phyloP scores from a whole-genome alignment of 306 rosid genomes.

The Inga oerstediana region DNA sequence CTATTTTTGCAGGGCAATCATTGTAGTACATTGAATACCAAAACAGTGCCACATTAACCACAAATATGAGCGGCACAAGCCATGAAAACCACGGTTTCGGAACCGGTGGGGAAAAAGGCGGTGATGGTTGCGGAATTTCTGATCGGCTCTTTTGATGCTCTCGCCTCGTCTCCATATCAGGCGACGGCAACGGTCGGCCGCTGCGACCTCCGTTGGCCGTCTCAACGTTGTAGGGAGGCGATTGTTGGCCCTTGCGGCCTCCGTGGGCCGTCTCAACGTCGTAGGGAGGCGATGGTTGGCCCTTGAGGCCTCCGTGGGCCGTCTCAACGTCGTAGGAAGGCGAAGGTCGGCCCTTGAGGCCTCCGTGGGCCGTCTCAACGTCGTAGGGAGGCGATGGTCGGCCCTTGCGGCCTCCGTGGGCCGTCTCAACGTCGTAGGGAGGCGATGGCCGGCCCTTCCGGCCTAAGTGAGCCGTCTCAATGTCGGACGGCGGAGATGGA shows the following conservation, averaged over 20 bases:
- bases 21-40: constrained; percentile 63
- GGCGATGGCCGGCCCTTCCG: too few species aligned
- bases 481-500: background rate
- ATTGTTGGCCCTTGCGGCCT: background rate
- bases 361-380: too few species aligned
- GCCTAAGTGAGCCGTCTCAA: background rate
- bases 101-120: constrained; percentile 44
- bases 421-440: too few species aligned
- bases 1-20: constrained; percentile 55
- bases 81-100: constrained; percentile 65
- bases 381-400: too few species aligned
- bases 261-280: constrained; percentile 29
- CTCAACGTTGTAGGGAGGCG: background rate
- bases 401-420: too few species aligned
- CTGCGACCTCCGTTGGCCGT: background rate
- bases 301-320: background rate
- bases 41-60: constrained; percentile 55
- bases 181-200: constrained; percentile 22
- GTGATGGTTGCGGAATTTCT: constrained; percentile 36
- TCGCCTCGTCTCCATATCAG: constrained; percentile 55
- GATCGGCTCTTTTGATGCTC: constrained; percentile 4
- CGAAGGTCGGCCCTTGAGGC: background rate
- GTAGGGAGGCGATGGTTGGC: constrained; percentile 20
- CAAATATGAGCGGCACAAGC: constrained; percentile 69
- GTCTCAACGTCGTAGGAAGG: background rate